Base-by-base conservation (phyloP, 2,329 filamentous ascomycete species). In the Aspergillus quadrilineatus region DNA sequence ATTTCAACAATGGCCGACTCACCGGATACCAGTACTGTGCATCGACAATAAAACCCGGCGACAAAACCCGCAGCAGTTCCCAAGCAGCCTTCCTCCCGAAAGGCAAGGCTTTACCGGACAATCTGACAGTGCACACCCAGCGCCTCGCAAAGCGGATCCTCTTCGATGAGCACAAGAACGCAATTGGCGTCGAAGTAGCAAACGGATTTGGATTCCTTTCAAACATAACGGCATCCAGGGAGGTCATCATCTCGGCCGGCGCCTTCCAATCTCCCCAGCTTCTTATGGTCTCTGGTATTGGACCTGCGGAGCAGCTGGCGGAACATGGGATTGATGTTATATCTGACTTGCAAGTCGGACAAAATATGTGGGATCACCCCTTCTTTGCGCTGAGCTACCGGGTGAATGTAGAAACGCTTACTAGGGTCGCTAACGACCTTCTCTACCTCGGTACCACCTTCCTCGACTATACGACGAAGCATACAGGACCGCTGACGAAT, bases 211-310 rank as follows among this genome's bases (percentile, higher is more conserved):
- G 66, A 32, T 75, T 85, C 57, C 70, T 71, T 2, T 80, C 82
- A 15, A 77, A 73, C 14, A 6, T 54, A n/a, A 48, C 3, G 3
- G 51, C 51, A 15, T 34, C 34, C 5, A 73, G 74, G 30, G 83
- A 85, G 60, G 75, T 77, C 6, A 75, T 79, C 41, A 57, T 85
- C 8, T 75, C 80, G 1, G 80, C 77, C 1, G 83, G 83, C 4
- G 73, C 76, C 5, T 82, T 80, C 63, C 81, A 83, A 60, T 80
- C 77, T 14, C 61, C 61, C 1, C 61, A 63, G 29, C 47, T 63
- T 1, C 71, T 83, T 7, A 80, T 60, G 60, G 68, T 80, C 2
- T 82, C 79, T n/a, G 80, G 80, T 1, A 73, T 83, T 6, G 81
- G 81, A 0, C 67, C 72, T 4, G 60, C 64, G 10, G 62, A 66